A percentile compares a stretch with the other conserved stretches of the same genome.
Evolutionary conservation across 129 eudicot genomes (phyloP).

Genomic region (Pittosporum tobira): DNA sequence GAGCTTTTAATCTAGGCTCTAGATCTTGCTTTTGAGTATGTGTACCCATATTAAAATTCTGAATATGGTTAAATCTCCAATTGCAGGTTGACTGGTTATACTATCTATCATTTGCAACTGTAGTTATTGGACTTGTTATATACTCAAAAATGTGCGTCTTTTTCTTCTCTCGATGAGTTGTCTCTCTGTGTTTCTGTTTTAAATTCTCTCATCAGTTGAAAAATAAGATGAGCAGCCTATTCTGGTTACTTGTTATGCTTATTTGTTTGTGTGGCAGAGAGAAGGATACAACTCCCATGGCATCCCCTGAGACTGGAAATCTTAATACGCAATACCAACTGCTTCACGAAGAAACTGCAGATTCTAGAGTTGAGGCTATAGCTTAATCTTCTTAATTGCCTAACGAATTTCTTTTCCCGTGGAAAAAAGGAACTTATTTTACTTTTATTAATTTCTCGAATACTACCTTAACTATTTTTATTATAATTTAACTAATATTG

Average conservation of each 20-base stretch:
- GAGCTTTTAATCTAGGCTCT: neutral
- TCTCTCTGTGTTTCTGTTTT: neutral
- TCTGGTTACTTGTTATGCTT: neutral
- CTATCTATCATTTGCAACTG: conserved; percentile 52
- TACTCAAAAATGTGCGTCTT: conserved; percentile 60
- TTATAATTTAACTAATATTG: no score
- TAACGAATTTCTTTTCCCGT: no score
- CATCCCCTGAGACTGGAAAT: conserved; percentile 21
- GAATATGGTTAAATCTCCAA: neutral
- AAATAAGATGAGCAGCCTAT: neutral
- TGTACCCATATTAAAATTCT: neutral
- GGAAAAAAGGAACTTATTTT: no score
- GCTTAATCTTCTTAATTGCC: no score
- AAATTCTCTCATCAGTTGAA: no score
- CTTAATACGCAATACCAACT: conserved; percentile 19
- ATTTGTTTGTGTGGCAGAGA: conserved; percentile 19
- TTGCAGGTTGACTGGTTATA: conserved; percentile 85
- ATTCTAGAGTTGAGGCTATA: conserved; percentile 13
- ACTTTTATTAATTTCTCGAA: no score
- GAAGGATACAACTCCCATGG: conserved; percentile 13
- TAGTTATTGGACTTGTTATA: conserved; percentile 58
- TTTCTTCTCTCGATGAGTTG: neutral
- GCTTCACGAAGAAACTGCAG: conserved; percentile 22
- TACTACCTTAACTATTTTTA: no score
- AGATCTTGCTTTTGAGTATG: neutral